Conservation (phyloP, 768 basidiomycete species). For the Amyloporia xantha region DNA sequence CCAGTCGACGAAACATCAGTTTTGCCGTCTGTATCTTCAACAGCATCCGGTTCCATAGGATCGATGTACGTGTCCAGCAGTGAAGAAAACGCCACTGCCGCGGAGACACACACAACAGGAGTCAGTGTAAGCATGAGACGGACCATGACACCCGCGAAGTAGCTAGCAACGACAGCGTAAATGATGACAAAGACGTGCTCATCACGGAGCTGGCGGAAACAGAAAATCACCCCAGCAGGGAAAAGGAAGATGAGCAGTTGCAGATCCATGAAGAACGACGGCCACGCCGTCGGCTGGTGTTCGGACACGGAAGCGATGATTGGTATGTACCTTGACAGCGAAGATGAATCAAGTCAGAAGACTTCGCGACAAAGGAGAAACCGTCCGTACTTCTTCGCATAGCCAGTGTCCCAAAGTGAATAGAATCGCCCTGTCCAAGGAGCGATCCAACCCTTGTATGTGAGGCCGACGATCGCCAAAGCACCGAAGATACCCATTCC, state of each 20-base stretch:
- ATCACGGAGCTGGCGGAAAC: conserved; percentile 91
- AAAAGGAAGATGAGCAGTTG: conserved; percentile 97
- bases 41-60: conserved; percentile 57
- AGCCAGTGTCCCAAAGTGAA: conserved; percentile 98
- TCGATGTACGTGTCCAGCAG: conserved; percentile 89
- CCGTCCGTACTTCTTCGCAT: conserved; percentile 91
- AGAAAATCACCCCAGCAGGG: conserved; percentile 91
- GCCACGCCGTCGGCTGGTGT: conserved; percentile 99
- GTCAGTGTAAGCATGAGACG: conserved; percentile 97
- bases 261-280: conserved; percentile 99
- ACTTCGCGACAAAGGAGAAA: too few species aligned
- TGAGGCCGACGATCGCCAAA: conserved; percentile 68
- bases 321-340: conserved; percentile 69
- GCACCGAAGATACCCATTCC: conserved; percentile 66
- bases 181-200: conserved; percentile 99
- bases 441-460: conserved; percentile 92
- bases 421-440: conserved; percentile 99
- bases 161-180: conserved; percentile 91
- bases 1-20: conserved; percentile 26
- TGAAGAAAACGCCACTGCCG: conserved; percentile 85
- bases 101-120: conserved; percentile 90
- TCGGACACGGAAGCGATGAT: conserved; percentile 99
- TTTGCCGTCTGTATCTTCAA: conserved; percentile 28
- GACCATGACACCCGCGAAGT: conserved; percentile 99
- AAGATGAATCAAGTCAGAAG: conserved; percentile 8